A percentile compares a stretch with the other conserved stretches of the same genome.
Evolutionary conservation across 495 filamentous ascomycete species (phyloP).

Genomic region (Parathielavia hyrcaniae): DNA sequence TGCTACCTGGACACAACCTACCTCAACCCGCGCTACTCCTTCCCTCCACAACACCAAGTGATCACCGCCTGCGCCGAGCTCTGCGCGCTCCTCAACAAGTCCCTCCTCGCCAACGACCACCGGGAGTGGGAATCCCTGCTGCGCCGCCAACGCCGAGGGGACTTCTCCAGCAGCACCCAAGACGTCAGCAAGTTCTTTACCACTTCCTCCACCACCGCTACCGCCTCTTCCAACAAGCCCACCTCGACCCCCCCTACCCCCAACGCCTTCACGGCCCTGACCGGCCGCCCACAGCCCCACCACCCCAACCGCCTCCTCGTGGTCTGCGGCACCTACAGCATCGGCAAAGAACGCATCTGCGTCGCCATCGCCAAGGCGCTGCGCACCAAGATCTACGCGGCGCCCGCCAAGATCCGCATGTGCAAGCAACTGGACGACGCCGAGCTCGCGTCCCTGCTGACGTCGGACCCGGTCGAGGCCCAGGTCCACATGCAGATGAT

Average conservation of each 20-base stretch:
- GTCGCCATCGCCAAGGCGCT: conserved; percentile 84
- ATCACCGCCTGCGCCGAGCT: conserved; percentile 84
- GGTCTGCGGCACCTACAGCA: conserved; percentile 92
- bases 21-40: conserved; percentile 89
- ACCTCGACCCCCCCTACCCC: not conserved
- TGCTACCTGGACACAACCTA: conserved; percentile 99
- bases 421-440: conserved; percentile 78
- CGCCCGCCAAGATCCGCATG: conserved; percentile 73
- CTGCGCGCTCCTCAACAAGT: conserved; percentile 54
- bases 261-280: conserved; percentile 30
- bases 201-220: conserved; percentile 32
- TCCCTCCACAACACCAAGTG: conserved; percentile 82
- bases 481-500: conserved; percentile 97
- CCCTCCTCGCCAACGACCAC: conserved; percentile 30
- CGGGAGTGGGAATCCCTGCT: conserved; percentile 28
- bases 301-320: conserved; percentile 61
- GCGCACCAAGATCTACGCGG: conserved; percentile 83
- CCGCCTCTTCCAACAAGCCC: conserved; percentile 3
- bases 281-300: not conserved
- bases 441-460: conserved; percentile 70
- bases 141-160: conserved; percentile 22
- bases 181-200: conserved; percentile 43
- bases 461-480: conserved; percentile 69
- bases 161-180: conserved; percentile 23
- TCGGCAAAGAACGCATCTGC: conserved; percentile 96